phyloP scores from a whole-genome alignment of 2,329 filamentous ascomycete species.

The Chaetomium strumarium region DNA sequence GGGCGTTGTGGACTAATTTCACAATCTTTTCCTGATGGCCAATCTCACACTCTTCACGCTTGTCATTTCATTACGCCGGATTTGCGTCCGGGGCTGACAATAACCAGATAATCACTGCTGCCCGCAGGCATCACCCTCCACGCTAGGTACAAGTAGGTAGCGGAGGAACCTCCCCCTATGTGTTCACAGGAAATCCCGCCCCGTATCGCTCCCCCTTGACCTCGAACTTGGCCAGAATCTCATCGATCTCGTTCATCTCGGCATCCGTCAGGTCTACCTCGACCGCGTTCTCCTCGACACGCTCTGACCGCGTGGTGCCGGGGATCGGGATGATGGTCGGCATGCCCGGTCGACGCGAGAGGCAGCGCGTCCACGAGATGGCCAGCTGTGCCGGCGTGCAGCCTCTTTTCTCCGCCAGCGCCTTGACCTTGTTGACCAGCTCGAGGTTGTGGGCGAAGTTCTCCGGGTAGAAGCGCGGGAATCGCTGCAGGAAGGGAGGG shows the following conservation, averaged over 20 bases:
- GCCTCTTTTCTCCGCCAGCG: conserved; percentile 52
- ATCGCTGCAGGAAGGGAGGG: conserved; percentile 37
- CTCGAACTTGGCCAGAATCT: conserved; percentile 43
- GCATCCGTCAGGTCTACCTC: conserved; percentile 42
- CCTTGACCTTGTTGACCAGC: conserved; percentile 52
- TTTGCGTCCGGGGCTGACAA: conserved; percentile 2
- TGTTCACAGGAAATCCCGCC: conserved; percentile 9
- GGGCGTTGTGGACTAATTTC: conserved; percentile 20
- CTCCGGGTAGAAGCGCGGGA: conserved; percentile 56
- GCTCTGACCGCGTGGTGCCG: conserved; percentile 50
- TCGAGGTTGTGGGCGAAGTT: conserved; percentile 59
- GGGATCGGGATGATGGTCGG: conserved; percentile 59
- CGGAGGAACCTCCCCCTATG: neutral
- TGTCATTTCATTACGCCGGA: neutral
- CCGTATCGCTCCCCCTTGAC: conserved; percentile 45
- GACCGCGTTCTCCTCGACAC: conserved; percentile 54
- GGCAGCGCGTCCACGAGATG: conserved; percentile 52
- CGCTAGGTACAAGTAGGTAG: neutral
- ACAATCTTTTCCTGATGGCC: conserved; percentile 20
- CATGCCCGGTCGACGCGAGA: conserved; percentile 46
- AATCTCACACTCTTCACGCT: neutral
- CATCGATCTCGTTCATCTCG: conserved; percentile 47
- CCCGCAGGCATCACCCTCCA: too few species aligned
- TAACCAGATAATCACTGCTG: neutral
- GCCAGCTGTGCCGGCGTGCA: conserved; percentile 59